Evolutionary conservation across 495 filamentous ascomycete species (phyloP), one percentile per base, ranked within the genome.

Genomic region (Neurospora cerealis): DNA sequence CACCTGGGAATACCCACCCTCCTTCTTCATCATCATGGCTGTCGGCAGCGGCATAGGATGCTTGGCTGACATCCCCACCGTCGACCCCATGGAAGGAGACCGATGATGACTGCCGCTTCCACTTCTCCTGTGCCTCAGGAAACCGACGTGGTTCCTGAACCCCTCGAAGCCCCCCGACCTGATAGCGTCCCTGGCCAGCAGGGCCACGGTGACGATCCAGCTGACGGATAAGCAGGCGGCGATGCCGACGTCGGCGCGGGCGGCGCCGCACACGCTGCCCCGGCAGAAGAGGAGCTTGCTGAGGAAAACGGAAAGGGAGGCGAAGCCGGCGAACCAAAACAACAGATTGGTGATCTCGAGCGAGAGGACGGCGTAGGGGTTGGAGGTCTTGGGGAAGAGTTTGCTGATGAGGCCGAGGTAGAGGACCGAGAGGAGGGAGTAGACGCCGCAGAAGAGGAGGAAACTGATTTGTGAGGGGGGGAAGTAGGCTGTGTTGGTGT

Each of bases 281-380:
- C 83, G 81, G 81, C 87, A 88, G 81, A 86, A 87, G 77, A 84
- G 80, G 37, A 87, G 81, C 46, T 86, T 79, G 70, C 84, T 84
- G 69, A 95, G 81, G 80, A 90, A 90, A 6, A 89, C 89, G 7
- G 88, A 87, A 28, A 94, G 83, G 0, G 92, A 91, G 78, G 94
- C 86, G 80, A 92, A 94, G 41, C 92, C 92, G 1, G 89, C 86
- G 82, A 97, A 92, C 92, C 92, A 95, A 85, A 96, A 93, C 71
- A 95, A 81, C 81, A 88, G 88, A 71, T 93, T 95, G 60, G 89
- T 70, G 46, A 82, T 77, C 78, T 95, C 93, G 70, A 93, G 76
- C 32, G 81, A 86, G 7, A 92, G 81, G 44, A 91, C 83, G n/a
- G 82, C 84, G 74, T 87, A 88, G 36, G 86, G 88, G 81, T 91